Base-by-base conservation (phyloP, 495 filamentous ascomycete species). In the Tuber calosporum region DNA sequence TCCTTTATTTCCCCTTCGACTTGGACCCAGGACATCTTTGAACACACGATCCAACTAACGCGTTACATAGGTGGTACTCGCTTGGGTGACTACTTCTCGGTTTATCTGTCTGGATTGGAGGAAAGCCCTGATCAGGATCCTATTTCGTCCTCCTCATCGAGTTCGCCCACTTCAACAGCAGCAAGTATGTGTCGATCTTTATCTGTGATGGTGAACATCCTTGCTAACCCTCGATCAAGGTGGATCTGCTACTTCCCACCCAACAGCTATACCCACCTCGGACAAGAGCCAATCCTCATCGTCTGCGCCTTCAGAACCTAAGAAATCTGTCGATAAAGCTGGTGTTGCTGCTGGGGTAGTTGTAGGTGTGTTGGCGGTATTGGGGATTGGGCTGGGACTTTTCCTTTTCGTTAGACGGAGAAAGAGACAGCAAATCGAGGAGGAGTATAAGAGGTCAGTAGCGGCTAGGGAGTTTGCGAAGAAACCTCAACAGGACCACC, bases 301-400 rank as follows among this genome's bases (percentile, higher is more conserved):
- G 73, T 66, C 73, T n/a, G 48, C 74, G 62, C 72, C 71, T 17
- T 30, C 74, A 37, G 20, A 71, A 42, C 74, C 77, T 69, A 58
- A 37, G 75, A 82, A 58, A 74, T 79, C 53, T 69, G 83, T 90
- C 37, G 90, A 88, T 75, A 90, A 86, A 58, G 92, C 89, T 38
- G 92, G 90, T 37, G 93, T 97, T 73, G 94, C 92, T 39, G 94
- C 88, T 38, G 95, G 94, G 72, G 92, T 93, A 6, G 94, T 98
- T 9, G 90, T 96, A 41, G 92, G 91, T 74, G 87, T 97, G 7
- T 85, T 97, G 36, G 92, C 85, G 17, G 71, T 94, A 8, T 86
- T 84, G 76, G 89, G 86, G 9, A 84, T 92, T 71, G 84, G 87
- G 26, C 90, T 87, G 48, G 93, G 89, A 67, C 84, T 84, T 8